A percentile compares a stretch with the other conserved stretches of the same genome.
These are phyloP conservation scores for Penicillium glabrum DNA, from an alignment of 2,329 filamentous ascomycete species.

Conservation along the genomic window DNA sequence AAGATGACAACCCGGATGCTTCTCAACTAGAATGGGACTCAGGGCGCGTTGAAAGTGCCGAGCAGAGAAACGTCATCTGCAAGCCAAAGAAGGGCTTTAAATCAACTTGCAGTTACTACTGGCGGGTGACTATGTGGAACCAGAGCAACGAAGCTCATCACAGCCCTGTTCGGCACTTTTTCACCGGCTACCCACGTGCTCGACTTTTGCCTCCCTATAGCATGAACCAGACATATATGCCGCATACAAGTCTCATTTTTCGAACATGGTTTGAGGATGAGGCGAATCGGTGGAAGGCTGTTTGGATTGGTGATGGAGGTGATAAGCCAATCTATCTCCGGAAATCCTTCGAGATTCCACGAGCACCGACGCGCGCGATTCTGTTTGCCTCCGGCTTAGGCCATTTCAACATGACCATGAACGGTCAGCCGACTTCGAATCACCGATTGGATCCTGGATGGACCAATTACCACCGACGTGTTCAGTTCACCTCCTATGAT, in stretches of 20 bases:
- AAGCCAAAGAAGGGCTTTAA: constrained; percentile 17
- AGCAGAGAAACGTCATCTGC: constrained; percentile 25
- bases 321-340: constrained; percentile 26
- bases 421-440: constrained; percentile 18
- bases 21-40: constrained; percentile 19
- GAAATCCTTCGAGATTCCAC: constrained; percentile 16
- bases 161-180: constrained; percentile 21
- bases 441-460: constrained; percentile 26
- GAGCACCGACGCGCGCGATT: constrained; percentile 13
- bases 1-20: not conserved
- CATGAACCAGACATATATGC: constrained; percentile 30
- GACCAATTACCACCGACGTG: constrained; percentile 25
- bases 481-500: constrained; percentile 47
- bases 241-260: constrained; percentile 24
- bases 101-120: constrained; percentile 21
- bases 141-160: constrained; percentile 5
- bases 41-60: constrained; percentile 18
- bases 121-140: constrained; percentile 24
- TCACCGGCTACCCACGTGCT: constrained; percentile 21
- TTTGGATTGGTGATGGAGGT: constrained; percentile 26
- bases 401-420: constrained; percentile 25
- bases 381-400: constrained; percentile 24
- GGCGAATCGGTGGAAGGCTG: constrained; percentile 24
- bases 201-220: constrained; percentile 24
- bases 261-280: constrained; percentile 27